A percentile compares a stretch with the other conserved stretches of the same genome.
phyloP scores from a whole-genome alignment of 1,139 yeast genomes.

The Petasospora fabianii region DNA sequence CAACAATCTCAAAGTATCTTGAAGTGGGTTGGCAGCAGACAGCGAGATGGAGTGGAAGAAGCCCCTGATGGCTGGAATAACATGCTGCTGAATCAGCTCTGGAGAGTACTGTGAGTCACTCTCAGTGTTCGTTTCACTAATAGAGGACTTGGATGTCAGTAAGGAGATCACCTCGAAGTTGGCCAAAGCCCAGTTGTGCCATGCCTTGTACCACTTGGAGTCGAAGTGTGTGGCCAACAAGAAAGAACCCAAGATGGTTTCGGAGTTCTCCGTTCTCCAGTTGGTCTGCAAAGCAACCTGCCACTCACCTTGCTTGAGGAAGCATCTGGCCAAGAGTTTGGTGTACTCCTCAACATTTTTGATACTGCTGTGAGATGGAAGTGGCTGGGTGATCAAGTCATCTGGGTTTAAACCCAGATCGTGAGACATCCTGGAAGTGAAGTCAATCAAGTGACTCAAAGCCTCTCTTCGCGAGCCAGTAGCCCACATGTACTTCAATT shows the following conservation, averaged over 20 bases:
- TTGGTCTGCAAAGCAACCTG: slow-evolving; percentile 73
- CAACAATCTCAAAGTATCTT: slow-evolving; percentile 84
- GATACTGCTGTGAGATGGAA: slow-evolving; percentile 73
- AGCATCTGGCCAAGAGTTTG: slow-evolving; percentile 86
- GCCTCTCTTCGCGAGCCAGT: slow-evolving; percentile 89
- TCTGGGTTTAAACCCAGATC: slow-evolving; percentile 79
- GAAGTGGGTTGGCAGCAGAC: slow-evolving; percentile 82
- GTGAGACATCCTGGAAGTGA: slow-evolving; percentile 86
- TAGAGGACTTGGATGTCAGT: slow-evolving; percentile 40
- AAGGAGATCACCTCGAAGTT: slow-evolving; percentile 91
- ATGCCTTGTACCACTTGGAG: slow-evolving; percentile 91
- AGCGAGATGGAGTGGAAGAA: slow-evolving; percentile 92
- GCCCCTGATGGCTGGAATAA: slow-evolving; percentile 91
- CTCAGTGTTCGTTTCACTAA: slow-evolving; percentile 30
- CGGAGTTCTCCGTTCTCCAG: slow-evolving; percentile 68
- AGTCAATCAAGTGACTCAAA: slow-evolving; percentile 76
- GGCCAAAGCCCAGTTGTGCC: slow-evolving; percentile 99
- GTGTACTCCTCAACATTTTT: slow-evolving; percentile 82
- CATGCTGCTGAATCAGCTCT: slow-evolving; percentile 76
- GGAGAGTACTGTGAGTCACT: slow-evolving; percentile 38
- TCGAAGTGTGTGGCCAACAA: slow-evolving; percentile 93
- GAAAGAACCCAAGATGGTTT: slow-evolving; percentile 86
- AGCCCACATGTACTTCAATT: slow-evolving; percentile 95
- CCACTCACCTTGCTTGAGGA: slow-evolving; percentile 98
- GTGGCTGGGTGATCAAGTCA: slow-evolving; percentile 83